phyloP scores from a whole-genome alignment of 805 yeast genomes.

The Metschnikowia rubicola region DNA sequence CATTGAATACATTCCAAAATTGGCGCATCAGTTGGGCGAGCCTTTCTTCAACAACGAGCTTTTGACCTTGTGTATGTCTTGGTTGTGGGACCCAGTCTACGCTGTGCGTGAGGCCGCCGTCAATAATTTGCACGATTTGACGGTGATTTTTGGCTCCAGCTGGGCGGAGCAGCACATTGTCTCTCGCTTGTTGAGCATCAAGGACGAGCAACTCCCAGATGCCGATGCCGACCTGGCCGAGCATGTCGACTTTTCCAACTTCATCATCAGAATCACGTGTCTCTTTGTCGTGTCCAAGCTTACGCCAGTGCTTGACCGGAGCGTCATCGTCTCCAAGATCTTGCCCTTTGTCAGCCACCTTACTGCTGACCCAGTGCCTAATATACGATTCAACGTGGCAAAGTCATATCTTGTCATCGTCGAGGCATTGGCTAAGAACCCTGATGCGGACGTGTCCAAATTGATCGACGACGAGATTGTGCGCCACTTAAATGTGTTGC shows the following conservation, averaged over 20 bases:
- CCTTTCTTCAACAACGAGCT: constrained; percentile 89
- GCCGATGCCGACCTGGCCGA: constrained; percentile 22
- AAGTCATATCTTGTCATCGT: constrained; percentile 68
- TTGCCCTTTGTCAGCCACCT: constrained; percentile 77
- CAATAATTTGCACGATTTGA: constrained; percentile 69
- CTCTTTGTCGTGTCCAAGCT: constrained; percentile 83
- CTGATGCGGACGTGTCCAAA: constrained; percentile 19
- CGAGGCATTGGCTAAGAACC: constrained; percentile 40
- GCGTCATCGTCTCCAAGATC: constrained; percentile 58
- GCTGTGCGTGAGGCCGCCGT: constrained; percentile 97
- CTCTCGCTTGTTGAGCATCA: constrained; percentile 56
- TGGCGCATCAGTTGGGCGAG: constrained; percentile 92
- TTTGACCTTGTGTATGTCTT: constrained; percentile 87
- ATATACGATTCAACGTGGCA: constrained; percentile 92
- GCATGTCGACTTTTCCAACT: constrained; percentile 58
- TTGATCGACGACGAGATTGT: constrained; percentile 45
- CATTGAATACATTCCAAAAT: constrained; percentile 90
- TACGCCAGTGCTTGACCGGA: constrained; percentile 62
- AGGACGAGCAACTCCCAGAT: constrained; percentile 19
- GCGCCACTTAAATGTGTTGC: constrained; percentile 62
- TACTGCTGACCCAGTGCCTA: constrained; percentile 82
- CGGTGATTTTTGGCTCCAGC: constrained; percentile 83
- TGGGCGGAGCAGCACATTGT: constrained; percentile 91
- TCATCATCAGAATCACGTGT: constrained; percentile 88
- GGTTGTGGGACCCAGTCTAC: constrained; percentile 98